A percentile compares a stretch with the other conserved stretches of the same genome.
Evolutionary conservation across 345 rosid species (phyloP).

Genomic region (Eucalyptus paniculata): DNA sequence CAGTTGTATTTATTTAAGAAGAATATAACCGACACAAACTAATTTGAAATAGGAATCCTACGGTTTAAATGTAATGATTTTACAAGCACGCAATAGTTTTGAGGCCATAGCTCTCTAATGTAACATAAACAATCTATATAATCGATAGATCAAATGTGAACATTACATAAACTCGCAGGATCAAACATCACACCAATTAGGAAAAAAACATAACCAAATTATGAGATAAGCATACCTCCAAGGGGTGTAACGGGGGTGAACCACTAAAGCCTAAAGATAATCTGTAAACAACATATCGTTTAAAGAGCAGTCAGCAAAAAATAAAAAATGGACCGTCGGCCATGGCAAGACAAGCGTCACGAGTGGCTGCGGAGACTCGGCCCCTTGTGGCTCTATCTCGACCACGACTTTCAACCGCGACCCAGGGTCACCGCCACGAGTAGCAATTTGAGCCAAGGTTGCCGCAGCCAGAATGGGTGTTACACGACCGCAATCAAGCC

Average conservation of each 20-base stretch:
- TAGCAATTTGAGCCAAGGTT: background rate
- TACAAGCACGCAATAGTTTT: background rate
- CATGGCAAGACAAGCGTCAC: background rate
- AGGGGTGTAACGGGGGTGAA: background rate
- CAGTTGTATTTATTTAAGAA: background rate
- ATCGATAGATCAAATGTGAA: background rate
- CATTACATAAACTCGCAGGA: background rate
- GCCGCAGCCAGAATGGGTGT: background rate
- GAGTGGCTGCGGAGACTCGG: background rate
- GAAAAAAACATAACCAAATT: background rate
- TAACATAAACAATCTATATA: no score
- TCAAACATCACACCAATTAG: background rate
- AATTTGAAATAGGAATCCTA: background rate
- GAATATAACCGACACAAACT: background rate
- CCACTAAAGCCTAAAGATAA: background rate
- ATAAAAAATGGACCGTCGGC: background rate
- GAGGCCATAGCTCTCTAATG: background rate
- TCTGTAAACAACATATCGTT: background rate
- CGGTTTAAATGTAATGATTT: background rate
- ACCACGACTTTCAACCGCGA: background rate
- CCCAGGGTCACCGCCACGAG: background rate
- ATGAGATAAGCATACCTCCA: background rate
- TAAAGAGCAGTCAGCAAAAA: no score
- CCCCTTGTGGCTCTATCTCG: background rate
- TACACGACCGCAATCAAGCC: background rate